Evolutionary conservation across 768 basidiomycete species (phyloP).

Genomic region (Lactarius vividus): DNA sequence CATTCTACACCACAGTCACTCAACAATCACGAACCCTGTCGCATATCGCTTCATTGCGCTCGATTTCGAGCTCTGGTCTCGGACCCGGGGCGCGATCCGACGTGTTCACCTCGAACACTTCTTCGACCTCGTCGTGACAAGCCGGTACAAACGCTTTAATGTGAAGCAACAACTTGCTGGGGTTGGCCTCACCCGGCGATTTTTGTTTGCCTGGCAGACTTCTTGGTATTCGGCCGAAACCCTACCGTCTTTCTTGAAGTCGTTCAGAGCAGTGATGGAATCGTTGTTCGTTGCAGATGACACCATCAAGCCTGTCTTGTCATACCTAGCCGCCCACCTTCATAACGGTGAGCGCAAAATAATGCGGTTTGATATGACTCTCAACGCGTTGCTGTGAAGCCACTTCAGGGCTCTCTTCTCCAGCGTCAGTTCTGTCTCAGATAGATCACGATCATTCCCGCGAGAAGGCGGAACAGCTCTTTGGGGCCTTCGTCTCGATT

Average conservation of each 20-base stretch:
- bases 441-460: conserved; percentile 49
- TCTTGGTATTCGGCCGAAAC: conserved; percentile 66
- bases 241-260: conserved; percentile 49
- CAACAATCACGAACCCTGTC: conserved; percentile 76
- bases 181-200: conserved; percentile 63
- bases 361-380: not conserved
- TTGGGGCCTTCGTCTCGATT: conserved; percentile 61
- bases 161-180: conserved; percentile 69
- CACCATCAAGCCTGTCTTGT: conserved; percentile 79
- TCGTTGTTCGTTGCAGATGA: conserved; percentile 71
- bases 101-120: conserved; percentile 81
- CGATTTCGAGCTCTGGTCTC: conserved; percentile 89
- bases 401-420: conserved; percentile 40
- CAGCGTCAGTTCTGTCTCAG: conserved; percentile 54
- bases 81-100: conserved; percentile 68
- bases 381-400: conserved; percentile 9
- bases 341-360: conserved; percentile 51
- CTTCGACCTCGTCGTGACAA: conserved; percentile 63
- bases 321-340: conserved; percentile 80
- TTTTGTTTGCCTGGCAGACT: conserved; percentile 81
- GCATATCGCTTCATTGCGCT: conserved; percentile 84
- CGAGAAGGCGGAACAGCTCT: conserved; percentile 66
- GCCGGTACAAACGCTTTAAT: conserved; percentile 77
- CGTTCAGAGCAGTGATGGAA: conserved; percentile 58
- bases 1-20: conserved; percentile 56